These are phyloP conservation scores for Platanthera zijinensis DNA, from an alignment of 106 monocot genomes.

Conservation along the genomic window DNA sequence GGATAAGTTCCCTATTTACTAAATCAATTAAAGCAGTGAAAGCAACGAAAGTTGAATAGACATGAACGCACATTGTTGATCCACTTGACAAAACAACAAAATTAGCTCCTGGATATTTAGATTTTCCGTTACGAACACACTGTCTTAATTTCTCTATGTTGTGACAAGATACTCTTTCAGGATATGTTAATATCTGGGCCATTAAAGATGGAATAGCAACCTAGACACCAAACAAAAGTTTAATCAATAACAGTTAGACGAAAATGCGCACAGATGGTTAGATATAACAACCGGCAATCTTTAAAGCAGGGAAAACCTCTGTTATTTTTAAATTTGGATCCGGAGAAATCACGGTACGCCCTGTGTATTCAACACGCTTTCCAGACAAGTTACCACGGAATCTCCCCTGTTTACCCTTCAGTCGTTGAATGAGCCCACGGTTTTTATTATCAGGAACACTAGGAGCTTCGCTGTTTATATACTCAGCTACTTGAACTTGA, in stretches of 20 bases:
- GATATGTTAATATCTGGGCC: conserved; percentile 80
- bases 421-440: conserved; percentile 79
- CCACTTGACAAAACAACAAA: conserved; percentile 57
- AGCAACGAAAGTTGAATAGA: neutral
- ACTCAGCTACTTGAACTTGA: conserved; percentile 76
- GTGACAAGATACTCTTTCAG: conserved; percentile 77
- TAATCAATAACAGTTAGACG: neutral
- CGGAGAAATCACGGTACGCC: conserved; percentile 97
- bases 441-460: conserved; percentile 51
- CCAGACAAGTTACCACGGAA: conserved; percentile 93
- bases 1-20: neutral
- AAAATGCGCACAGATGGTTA: neutral
- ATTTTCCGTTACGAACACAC: conserved; percentile 74
- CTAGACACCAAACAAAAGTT: conserved; percentile 25
- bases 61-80: conserved; percentile 40
- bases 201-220: conserved; percentile 85
- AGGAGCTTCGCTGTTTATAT: conserved; percentile 92
- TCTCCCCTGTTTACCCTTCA: conserved; percentile 96
- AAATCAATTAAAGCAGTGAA: conserved; percentile 1
- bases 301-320: conserved; percentile 37
- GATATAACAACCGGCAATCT: neutral
- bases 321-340: conserved; percentile 99
- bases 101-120: conserved; percentile 93
- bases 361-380: conserved; percentile 93
- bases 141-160: conserved; percentile 95